Base-by-base conservation (phyloP, 257 asterid species). In the Fraxinus americana region DNA sequence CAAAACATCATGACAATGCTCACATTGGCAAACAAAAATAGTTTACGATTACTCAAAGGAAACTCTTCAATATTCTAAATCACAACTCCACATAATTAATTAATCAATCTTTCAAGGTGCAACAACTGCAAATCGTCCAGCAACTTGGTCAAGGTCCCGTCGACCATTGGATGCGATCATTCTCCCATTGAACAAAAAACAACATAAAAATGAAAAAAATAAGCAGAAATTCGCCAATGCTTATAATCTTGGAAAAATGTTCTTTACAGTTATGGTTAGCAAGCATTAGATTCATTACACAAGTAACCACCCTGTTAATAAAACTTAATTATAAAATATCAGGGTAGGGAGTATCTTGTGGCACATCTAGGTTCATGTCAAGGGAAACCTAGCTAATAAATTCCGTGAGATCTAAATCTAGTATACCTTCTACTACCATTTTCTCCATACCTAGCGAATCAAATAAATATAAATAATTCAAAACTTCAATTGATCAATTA, bases 111-210 rank as follows among this genome's bases (percentile, higher is more conserved):
- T 82, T 71, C 80, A 85, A 76, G 84, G 83, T 10, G 94, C 89
- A 68, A 87, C 92, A 7, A 86, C 90, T 1, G 73, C 93, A 72
- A 93, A 85, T 57, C 89, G 86, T 23, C 97, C 94, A 32, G 96
- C 96, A 80, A 93, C 98, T 83, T 93, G 97, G 74, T 93, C 98
- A 32, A 93, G 98, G 75, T 93, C 98, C 77, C 97, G 81, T 76
- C 85, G 94, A 14, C 98, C 98, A 48, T 77, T 92, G 77, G 97
- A 91, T 65, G 98, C 92, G 75, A 93, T 93, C 76, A 71, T 89
- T 77, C 98, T 86, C 76, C 98, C 98, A 41, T 97, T 93, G 91
- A 35, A 81, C 70, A 23, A 29, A 38, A 63, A 13, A 6, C 17
- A 45, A 12, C 14, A 45, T 45, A 45, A 45, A 41, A 45, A 45